A percentile compares a stretch with the other conserved stretches of the same genome.
phyloP scores from a whole-genome alignment of 2,329 filamentous ascomycete species.

The Aspergillus sp. region DNA sequence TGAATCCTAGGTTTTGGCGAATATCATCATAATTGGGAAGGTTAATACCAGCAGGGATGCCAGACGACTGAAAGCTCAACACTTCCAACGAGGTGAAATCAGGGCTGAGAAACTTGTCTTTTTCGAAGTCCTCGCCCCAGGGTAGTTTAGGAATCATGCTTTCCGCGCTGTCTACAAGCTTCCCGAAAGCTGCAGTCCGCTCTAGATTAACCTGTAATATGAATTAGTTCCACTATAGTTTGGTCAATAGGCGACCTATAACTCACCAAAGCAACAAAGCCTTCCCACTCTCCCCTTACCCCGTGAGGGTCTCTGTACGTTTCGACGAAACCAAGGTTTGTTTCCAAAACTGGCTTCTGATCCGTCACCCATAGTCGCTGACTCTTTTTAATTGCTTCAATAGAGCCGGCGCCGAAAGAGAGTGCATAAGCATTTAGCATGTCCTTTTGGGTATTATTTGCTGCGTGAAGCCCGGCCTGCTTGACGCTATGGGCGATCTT shows the following conservation, averaged over 20 bases:
- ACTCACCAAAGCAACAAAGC: constrained; percentile 66
- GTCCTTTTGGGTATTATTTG: constrained; percentile 70
- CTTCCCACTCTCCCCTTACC: constrained; percentile 80
- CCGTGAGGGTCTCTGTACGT: constrained; percentile 82
- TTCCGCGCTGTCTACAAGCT: constrained; percentile 78
- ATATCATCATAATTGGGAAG: constrained; percentile 60
- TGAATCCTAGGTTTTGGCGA: constrained; percentile 64
- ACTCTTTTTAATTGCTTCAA: constrained; percentile 76
- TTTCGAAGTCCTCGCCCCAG: constrained; percentile 87
- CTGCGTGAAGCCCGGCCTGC: constrained; percentile 66
- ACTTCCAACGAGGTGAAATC: constrained; percentile 97
- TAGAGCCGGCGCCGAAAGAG: constrained; percentile 72
- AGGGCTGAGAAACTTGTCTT: constrained; percentile 90
- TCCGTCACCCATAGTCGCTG: constrained; percentile 82
- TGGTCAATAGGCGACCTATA: background rate
- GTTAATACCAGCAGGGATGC: constrained; percentile 62
- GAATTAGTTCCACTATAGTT: background rate
- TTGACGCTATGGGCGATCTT: constrained; percentile 65
- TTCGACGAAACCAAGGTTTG: constrained; percentile 81
- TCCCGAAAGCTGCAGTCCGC: constrained; percentile 81
- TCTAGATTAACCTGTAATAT: constrained; percentile 70
- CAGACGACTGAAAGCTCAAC: constrained; percentile 70
- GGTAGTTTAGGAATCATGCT: constrained; percentile 84
- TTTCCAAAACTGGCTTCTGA: constrained; percentile 76
- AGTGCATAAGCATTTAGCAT: constrained; percentile 74